Percentiles rank a stretch among this genome's conserved stretches.
phyloP scores from a whole-genome alignment of 331 rosid species.

The Acacia concinna region DNA sequence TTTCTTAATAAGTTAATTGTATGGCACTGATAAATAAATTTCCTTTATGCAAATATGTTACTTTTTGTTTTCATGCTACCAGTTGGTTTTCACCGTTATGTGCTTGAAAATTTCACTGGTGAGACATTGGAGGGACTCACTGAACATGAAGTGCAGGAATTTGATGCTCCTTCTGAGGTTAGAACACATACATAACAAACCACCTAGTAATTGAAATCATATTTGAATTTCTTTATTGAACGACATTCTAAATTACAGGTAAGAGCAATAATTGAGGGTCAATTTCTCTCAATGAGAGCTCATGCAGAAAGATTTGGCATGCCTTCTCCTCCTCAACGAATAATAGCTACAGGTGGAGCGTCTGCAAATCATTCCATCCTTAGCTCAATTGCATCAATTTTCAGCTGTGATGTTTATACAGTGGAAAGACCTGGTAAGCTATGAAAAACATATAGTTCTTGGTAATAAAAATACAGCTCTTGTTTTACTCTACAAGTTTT shows the following conservation, averaged over 20 bases:
- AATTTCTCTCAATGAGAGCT: constrained; percentile 85
- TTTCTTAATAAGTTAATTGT: constrained; percentile 14
- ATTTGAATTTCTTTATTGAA: background rate
- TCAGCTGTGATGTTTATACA: constrained; percentile 85
- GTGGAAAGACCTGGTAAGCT: constrained; percentile 85
- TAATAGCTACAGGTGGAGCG: constrained; percentile 98
- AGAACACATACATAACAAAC: constrained; percentile 27
- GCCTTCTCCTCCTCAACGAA: constrained; percentile 88
- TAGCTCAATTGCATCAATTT: constrained; percentile 69
- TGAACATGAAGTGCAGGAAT: constrained; percentile 68
- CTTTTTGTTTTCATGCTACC: constrained; percentile 24
- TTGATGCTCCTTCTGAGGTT: constrained; percentile 91
- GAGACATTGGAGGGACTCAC: constrained; percentile 47
- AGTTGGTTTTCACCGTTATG: constrained; percentile 86
- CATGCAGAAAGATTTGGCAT: constrained; percentile 95
- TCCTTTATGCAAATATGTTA: constrained; percentile 1
- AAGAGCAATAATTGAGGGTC: constrained; percentile 85
- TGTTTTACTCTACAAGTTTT: background rate
- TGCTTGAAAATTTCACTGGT: constrained; percentile 63
- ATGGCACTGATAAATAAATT: background rate
- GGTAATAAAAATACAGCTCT: background rate
- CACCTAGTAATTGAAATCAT: constrained; percentile 22
- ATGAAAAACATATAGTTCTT: background rate
- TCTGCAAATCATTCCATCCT: constrained; percentile 77
- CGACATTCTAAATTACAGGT: constrained; percentile 51